Conservation (phyloP, 768 basidiomycete genomes). For the Sutorius australiensis region DNA sequence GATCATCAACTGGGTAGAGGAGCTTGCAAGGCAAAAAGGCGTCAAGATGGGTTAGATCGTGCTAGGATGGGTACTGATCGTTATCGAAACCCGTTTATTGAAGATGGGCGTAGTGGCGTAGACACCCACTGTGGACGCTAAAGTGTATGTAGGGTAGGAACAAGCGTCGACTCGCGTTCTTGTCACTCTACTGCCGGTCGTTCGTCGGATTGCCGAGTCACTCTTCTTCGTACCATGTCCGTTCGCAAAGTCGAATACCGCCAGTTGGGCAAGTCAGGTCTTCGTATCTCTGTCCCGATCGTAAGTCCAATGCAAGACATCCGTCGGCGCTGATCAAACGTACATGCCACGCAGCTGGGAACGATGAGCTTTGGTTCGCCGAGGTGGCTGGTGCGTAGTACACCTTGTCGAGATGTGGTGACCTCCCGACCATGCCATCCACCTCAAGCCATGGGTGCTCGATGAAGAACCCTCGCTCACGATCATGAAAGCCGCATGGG, state of each 20-base stretch:
- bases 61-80: conserved; percentile 38
- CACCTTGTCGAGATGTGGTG: background rate
- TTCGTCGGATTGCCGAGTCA: too few relatives aligned
- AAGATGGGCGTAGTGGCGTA: too few relatives aligned
- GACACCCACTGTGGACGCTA: background rate
- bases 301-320: conserved; percentile 11
- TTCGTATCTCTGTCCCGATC: conserved; percentile 35
- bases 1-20: conserved; percentile 40
- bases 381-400: background rate
- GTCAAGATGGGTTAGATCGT: background rate
- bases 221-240: conserved; percentile 1
- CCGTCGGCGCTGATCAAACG: background rate
- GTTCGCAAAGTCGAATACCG: conserved; percentile 26
- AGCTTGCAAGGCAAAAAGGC: conserved; percentile 27
- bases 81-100: background rate
- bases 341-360: conserved; percentile 20
- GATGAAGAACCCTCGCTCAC: conserved; percentile 28
- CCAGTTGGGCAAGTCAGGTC: conserved; percentile 30
- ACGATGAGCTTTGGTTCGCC: conserved; percentile 6
- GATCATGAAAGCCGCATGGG: conserved; percentile 39
- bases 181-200: too few relatives aligned
- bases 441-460: conserved; percentile 23
- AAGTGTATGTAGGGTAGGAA: background rate
- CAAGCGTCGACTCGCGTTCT: too few relatives aligned
- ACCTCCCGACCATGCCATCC: background rate